Base-by-base conservation (phyloP, 441 rosid species). In the Bocquillonia castaneifolia region DNA sequence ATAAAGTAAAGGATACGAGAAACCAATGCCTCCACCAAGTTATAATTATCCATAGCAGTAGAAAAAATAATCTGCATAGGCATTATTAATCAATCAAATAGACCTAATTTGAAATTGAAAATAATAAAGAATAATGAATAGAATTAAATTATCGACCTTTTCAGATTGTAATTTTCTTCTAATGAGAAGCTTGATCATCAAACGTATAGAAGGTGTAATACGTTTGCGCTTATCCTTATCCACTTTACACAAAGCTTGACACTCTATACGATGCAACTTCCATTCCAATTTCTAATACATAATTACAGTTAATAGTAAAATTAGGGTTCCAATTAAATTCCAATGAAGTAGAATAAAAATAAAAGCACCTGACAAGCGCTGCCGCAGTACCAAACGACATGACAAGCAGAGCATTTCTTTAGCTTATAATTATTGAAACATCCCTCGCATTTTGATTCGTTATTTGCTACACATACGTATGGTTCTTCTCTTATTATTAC, bases 181-280 rank as follows among this genome's bases (percentile, higher is more conserved):
- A 42, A 92, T 68, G 77, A 76, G 87, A 68, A 90, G 95, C 58
- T 82, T 90, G 42, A 90, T 58, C 91, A 92, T 92, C 71, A 94
- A 72, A 28, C 96, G 90, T 40, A 90, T 78, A 0, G 98, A 82
- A 73, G 99, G 96, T 13, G 91, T 82, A 56, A 92, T 87, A 53
- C 53, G 77, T 72, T 74, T 85, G 34, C 93, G 79, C 79, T 79
- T 84, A 23, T 80, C 89, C 65, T 75, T 86, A n/a, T 85, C 85
- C 36, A 94, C 88, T 72, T 77, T 82, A 56, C 81, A 78, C 10
- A 92, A 87, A 67, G 84, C 82, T 68, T 53, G 73, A 68, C 99
- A 94, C 73, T 94, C 98, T 45, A 87, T 83, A 25, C 85, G 88
- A 79, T 94, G 99, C 83, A 89, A 71, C 68, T 81, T 89, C 98